Evolutionary conservation across 2,329 filamentous ascomycete species (phyloP).

Genomic region (Thelonectria rubi): DNA sequence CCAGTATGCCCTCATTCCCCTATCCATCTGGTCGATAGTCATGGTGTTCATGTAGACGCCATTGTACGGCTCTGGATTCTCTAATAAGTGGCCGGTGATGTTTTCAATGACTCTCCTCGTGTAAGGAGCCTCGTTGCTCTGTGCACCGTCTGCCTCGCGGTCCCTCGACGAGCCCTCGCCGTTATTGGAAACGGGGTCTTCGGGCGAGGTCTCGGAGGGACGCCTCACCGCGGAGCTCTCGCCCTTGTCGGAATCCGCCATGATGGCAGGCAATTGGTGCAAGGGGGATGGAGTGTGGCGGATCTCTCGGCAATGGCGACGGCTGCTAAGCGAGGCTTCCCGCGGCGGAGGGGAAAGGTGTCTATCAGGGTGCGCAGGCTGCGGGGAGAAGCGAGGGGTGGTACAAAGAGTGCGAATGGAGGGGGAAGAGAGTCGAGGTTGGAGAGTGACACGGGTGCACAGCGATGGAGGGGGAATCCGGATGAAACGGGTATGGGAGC

Average conservation of each 20-base stretch:
- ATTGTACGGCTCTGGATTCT: no score
- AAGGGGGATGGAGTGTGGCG: constrained; percentile 8
- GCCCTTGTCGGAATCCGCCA: constrained; percentile 26
- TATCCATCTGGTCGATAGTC: no score
- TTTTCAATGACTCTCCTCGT: no score
- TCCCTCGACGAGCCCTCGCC: constrained; percentile 7
- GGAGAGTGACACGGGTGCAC: no score
- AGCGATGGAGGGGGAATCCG: neutral
- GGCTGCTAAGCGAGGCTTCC: constrained; percentile 35
- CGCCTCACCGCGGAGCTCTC: neutral
- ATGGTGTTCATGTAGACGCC: no score
- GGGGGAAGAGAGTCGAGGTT: neutral
- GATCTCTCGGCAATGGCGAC: constrained; percentile 8
- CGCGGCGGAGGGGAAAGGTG: constrained; percentile 24
- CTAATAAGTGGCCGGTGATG: no score
- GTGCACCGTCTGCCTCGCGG: no score
- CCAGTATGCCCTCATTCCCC: no score
- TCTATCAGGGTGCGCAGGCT: neutral
- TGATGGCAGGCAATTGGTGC: constrained; percentile 15
- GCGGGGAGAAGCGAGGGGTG: neutral
- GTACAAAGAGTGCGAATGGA: neutral
- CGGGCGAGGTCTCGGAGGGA: no score
- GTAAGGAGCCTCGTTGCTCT: no score
- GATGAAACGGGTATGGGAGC: neutral
- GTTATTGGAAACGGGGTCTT: no score